phyloP scores from a whole-genome alignment of 1,284 basidiomycete genomes.

The Ustilago vetiveriae region DNA sequence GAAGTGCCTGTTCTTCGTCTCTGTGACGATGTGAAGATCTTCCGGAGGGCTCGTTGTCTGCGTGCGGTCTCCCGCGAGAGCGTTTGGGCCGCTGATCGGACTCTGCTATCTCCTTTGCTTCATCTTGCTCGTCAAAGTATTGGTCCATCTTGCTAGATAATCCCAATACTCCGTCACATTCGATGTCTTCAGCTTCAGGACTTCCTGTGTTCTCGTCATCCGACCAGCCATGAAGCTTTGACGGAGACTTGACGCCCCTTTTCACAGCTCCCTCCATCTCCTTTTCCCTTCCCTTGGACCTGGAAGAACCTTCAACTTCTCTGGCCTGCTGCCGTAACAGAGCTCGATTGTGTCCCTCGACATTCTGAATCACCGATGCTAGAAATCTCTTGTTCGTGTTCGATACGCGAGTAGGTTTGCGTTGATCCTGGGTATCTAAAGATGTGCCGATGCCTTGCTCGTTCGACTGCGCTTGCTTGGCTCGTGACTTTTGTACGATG shows the following conservation, averaged over 20 bases:
- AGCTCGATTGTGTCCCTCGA: conserved; percentile 54
- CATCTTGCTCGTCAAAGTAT: conserved; percentile 45
- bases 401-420: not conserved
- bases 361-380: conserved; percentile 44
- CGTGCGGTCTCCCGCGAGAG: not conserved
- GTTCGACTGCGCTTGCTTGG: not conserved
- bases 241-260: not conserved
- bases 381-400: conserved; percentile 59
- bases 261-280: not conserved
- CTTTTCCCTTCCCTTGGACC: not conserved
- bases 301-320: conserved; percentile 1
- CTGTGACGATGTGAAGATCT: not conserved
- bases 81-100: not conserved
- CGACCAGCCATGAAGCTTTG: conserved; percentile 15
- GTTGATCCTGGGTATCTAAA: conserved; percentile 2
- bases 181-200: not conserved
- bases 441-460: conserved; percentile 3
- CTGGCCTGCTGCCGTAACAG: conserved; percentile 30
- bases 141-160: conserved; percentile 59
- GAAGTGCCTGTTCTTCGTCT: not conserved
- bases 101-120: not conserved
- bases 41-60: conserved; percentile 2
- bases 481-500: conserved; percentile 27
- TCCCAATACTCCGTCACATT: no score
- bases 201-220: conserved; percentile 7